These are phyloP conservation scores for Cordyceps fumosorosea DNA, from an alignment of 2,329 filamentous ascomycete genomes.

Conservation along the genomic window DNA sequence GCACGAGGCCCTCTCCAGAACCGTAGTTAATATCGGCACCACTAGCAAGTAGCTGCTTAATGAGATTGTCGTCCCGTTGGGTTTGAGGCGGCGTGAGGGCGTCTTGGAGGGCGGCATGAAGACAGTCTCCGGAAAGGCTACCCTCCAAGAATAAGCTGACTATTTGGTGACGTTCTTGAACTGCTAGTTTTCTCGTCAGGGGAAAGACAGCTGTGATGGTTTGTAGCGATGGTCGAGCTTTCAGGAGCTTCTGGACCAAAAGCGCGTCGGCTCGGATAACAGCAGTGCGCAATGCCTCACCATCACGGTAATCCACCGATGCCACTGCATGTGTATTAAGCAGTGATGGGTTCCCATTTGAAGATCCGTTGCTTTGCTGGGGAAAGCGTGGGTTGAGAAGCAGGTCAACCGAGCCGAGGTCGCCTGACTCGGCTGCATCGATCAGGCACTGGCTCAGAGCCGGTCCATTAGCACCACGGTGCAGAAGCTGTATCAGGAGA, in stretches of 20 bases:
- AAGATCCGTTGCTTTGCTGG: slow-evolving; percentile 15
- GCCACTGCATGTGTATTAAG: slow-evolving; percentile 39
- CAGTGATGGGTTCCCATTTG: slow-evolving; percentile 25
- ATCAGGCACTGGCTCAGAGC: slow-evolving; percentile 44
- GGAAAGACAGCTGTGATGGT: slow-evolving; percentile 45
- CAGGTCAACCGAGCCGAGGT: slow-evolving; percentile 40
- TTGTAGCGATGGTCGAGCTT: slow-evolving; percentile 38
- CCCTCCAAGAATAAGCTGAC: slow-evolving; percentile 43
- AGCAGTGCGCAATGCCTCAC: slow-evolving; percentile 44
- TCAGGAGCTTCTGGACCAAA: slow-evolving; percentile 41
- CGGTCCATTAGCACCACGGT: slow-evolving; percentile 42
- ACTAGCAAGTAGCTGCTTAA: slow-evolving; percentile 44
- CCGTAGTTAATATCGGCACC: slow-evolving; percentile 50
- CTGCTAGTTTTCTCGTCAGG: slow-evolving; percentile 35
- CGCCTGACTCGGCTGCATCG: slow-evolving; percentile 41
- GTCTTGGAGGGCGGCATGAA: slow-evolving; percentile 45
- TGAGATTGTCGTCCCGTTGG: slow-evolving; percentile 43
- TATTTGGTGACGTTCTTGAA: slow-evolving; percentile 39
- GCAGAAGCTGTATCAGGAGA: slow-evolving; percentile 40
- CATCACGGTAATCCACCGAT: slow-evolving; percentile 45
- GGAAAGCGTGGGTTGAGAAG: slow-evolving; percentile 44
- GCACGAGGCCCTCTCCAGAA: slow-evolving; percentile 41
- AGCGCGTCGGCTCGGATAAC: slow-evolving; percentile 37
- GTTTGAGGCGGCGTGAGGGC: slow-evolving; percentile 43
- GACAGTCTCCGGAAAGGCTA: slow-evolving; percentile 38